Evolutionary conservation across 352 stramenopile species (phyloP), one percentile per base, ranked within the genome.

Genomic region (Pythium vanterpoolii): DNA sequence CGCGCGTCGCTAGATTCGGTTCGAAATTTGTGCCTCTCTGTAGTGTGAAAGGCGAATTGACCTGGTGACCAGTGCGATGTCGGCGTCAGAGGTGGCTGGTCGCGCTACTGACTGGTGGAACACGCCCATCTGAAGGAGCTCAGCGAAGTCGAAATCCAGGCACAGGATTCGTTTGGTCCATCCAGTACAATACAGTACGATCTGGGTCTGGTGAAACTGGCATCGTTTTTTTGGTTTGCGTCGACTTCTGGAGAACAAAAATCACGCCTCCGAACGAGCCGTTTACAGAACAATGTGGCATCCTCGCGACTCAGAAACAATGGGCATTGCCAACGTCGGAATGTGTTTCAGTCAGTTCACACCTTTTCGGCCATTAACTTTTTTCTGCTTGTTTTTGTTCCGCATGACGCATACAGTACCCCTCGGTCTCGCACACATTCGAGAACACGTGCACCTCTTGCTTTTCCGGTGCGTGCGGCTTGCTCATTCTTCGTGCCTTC

Each of bases 21-120:
- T 65, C 44, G 58, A 51, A 34, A 54, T 62, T 47, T 36, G 21
- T 19, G 31, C 19, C 26, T 14, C 19, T 31, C 26, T 36, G 21
- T 38, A 23, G 7, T 2, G 18, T 19, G 38, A 39, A 40, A 38
- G 24, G 30, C 45, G 54, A 53, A 46, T 3, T 30, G 11, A 10
- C 18, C 11, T 23, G 11, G 42, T 61, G 54, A 61, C 54, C 27
- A 61, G 42, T n/a, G 21, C 19, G 24, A 31, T 61, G 54, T 61
- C 42, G 42, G 53, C 53, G n/a, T 13, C 42, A 28, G 16, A 60
- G 36, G 40, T 60, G 34, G n/a, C n/a, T n/a, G 53, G 28, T 30
- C 8, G 18, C 21, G 40, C 16, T 16, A 56, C 30, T 56, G 31
- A 45, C 48, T 56, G 34, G 11, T 51, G 27, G 2, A 19, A n/a